Base-by-base conservation (phyloP, 148 eudicot species). In the Rhododendron molle region DNA sequence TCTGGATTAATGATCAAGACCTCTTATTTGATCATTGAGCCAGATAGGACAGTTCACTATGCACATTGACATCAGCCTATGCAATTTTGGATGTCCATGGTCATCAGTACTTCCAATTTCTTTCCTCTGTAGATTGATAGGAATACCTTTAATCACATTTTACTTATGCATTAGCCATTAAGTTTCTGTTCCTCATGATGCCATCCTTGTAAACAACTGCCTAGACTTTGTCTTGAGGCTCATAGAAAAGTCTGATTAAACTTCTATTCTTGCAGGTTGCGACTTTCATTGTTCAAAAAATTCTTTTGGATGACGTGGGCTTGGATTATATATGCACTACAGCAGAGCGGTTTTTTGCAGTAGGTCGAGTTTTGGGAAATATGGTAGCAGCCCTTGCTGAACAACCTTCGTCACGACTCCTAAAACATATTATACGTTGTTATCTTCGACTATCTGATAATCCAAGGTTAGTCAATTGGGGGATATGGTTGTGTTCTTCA, bases 291-390 rank as follows among this genome's bases (percentile, higher is more conserved):
- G 99, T 97, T 65, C 99, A 95, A 84, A 97, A 95, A 88, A 95
- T 97, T 87, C 91, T 97, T 83, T 88, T 95, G 83, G 99, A 97
- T 91, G 98, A 97, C 87, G 98, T 97, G 83, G 99, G 99, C 84
- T 87, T 97, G 93, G 99, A 97, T 71, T 97, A 97, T 86, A 97
- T 97, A 87, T 97, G 99, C 88, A 94, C 99, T 34, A 97, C 99
- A 46, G 96, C 99, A 4, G 99, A 95, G 89, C 94, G 99, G 18
- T 97, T 97, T 89, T 97, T 94, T 85, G 99, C 99, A 30, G 98
- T 97, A 76, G 99, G 96, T 49, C 90, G 95, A 85, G 99, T 97
- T 78, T 85, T 97, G 87, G 95, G 91, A 30, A 95, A 93, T 88
- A 97, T 97, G 99, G 98, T 97, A 88, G 93, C 91, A 81, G 90